Percentiles rank a stretch among this genome's conserved stretches.
Evolutionary conservation across 2,329 filamentous ascomycete species (phyloP).

Genomic region (Coniochaeta pulveracea): DNA sequence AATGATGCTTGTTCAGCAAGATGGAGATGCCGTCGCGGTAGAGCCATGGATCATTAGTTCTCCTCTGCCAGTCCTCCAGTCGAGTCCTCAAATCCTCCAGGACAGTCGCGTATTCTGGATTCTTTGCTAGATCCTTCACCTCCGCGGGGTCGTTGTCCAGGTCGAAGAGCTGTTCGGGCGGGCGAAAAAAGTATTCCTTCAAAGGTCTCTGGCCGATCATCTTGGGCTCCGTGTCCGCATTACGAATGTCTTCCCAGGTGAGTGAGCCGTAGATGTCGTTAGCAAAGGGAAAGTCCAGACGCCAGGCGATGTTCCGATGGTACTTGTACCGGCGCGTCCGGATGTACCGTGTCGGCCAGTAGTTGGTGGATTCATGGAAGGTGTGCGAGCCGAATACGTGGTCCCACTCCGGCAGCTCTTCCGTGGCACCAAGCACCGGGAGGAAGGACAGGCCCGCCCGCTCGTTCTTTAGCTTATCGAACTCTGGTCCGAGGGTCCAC

Average conservation of each 20-base stretch:
- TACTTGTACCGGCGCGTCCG: slow-evolving; percentile 33
- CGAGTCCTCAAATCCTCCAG: slow-evolving; percentile 18
- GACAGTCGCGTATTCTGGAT: slow-evolving; percentile 17
- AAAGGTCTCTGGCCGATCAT: slow-evolving; percentile 28
- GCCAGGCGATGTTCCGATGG: slow-evolving; percentile 36
- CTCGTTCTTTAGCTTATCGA: slow-evolving; percentile 7
- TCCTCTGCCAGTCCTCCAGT: slow-evolving; percentile 17
- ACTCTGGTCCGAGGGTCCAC: slow-evolving; percentile 18
- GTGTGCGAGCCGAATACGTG: slow-evolving; percentile 38
- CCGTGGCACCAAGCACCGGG: slow-evolving; percentile 16
- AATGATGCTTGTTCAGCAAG: background rate
- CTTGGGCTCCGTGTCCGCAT: slow-evolving; percentile 7
- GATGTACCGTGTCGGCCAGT: slow-evolving; percentile 36
- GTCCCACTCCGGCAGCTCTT: slow-evolving; percentile 13
- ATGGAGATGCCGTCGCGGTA: background rate
- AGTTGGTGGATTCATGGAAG: slow-evolving; percentile 37
- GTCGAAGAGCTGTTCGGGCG: slow-evolving; percentile 34
- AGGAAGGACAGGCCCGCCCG: slow-evolving; percentile 25
- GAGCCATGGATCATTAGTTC: background rate
- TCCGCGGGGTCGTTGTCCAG: slow-evolving; percentile 31
- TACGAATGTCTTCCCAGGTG: slow-evolving; percentile 22
- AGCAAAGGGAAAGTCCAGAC: slow-evolving; percentile 35
- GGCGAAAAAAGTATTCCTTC: slow-evolving; percentile 30
- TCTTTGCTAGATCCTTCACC: slow-evolving; percentile 27
- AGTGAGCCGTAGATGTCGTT: slow-evolving; percentile 31